Percentiles rank a stretch among this genome's conserved stretches.
Evolutionary conservation across 163 green algal genomes (phyloP).

Genomic region (Smithsoniella earleae): DNA sequence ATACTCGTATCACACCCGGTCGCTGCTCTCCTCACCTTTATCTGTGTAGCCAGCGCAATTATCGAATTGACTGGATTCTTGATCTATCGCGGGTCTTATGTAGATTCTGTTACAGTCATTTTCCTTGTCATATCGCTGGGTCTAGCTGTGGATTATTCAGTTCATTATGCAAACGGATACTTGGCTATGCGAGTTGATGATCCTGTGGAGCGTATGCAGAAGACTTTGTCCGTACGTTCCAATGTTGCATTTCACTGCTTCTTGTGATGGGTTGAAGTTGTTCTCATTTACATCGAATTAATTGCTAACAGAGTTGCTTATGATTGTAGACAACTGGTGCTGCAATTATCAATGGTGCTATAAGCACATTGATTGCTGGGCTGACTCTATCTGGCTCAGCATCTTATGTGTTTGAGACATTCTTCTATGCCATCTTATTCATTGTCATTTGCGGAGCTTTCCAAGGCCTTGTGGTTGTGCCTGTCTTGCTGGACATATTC

Average conservation of each 20-base stretch:
- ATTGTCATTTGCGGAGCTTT: conserved; percentile 28
- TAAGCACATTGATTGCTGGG: conserved; percentile 4
- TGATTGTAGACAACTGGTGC: conserved; percentile 4
- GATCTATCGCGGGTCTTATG: conserved; percentile 24
- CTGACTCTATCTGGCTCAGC: conserved; percentile 6
- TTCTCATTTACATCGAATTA: neutral
- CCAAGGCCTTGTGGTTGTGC: conserved; percentile 22
- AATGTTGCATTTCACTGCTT: neutral
- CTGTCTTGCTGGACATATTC: conserved; percentile 25
- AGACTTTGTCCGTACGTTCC: conserved; percentile 2
- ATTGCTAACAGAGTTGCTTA: neutral
- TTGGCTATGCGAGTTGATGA: conserved; percentile 32
- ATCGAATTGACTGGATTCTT: conserved; percentile 35
- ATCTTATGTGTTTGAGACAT: conserved; percentile 21
- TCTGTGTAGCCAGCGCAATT: conserved; percentile 34
- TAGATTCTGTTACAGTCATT: conserved; percentile 47
- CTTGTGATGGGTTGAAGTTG: neutral
- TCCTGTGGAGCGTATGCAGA: conserved; percentile 6
- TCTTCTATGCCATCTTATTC: conserved; percentile 21
- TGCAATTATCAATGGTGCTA: conserved; percentile 12
- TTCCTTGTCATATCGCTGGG: conserved; percentile 48
- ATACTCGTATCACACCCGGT: conserved; percentile 41
- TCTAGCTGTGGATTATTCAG: conserved; percentile 48
- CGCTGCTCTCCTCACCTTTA: conserved; percentile 34
- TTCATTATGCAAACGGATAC: conserved; percentile 45